These are phyloP conservation scores for Hemisphaericaspora xylofermentans DNA, from an alignment of 1,139 yeast species.

Conservation along the genomic window DNA sequence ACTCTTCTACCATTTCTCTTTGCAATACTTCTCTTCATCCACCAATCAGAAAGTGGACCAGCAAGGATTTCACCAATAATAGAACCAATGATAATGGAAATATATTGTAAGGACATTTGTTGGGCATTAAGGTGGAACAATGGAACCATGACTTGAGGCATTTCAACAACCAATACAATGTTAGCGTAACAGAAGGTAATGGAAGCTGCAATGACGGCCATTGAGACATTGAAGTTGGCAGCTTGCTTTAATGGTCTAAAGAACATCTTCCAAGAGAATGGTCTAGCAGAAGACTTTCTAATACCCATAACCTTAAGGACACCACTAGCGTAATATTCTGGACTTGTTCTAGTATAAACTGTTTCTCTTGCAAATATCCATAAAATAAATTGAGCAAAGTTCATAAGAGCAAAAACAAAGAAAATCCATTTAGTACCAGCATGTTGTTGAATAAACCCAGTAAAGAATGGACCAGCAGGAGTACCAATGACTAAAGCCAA, in stretches of 20 bases:
- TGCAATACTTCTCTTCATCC: slow-evolving; percentile 19
- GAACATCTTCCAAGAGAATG: slow-evolving; percentile 10
- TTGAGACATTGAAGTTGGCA: slow-evolving; percentile 10
- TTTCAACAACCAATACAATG: slow-evolving; percentile 23
- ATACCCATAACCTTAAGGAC: slow-evolving; percentile 9
- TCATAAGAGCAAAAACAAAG: slow-evolving; percentile 17
- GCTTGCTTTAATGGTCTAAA: slow-evolving; percentile 17
- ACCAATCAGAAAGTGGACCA: slow-evolving; percentile 26
- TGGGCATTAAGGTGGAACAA: slow-evolving; percentile 22
- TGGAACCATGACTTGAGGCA: slow-evolving; percentile 23
- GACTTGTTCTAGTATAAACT: slow-evolving; percentile 11
- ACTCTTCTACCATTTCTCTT: slow-evolving; percentile 16
- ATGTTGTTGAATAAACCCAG: slow-evolving; percentile 17
- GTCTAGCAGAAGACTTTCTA: slow-evolving; percentile 7
- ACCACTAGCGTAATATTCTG: slow-evolving; percentile 3
- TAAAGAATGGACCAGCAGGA: slow-evolving; percentile 18
- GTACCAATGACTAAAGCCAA: slow-evolving; percentile 18
- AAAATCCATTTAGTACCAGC: slow-evolving; percentile 16
- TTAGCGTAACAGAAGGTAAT: slow-evolving; percentile 24
- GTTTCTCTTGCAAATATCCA: slow-evolving; percentile 17
- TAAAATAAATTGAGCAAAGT: slow-evolving; percentile 13
- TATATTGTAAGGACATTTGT: slow-evolving; percentile 22
- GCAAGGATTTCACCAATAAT: slow-evolving; percentile 24
- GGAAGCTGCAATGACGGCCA: slow-evolving; percentile 20
- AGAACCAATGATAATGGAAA: slow-evolving; percentile 24